These are phyloP conservation scores for Penicillium malachiteum DNA, from an alignment of 495 filamentous ascomycete genomes.

Conservation along the genomic window DNA sequence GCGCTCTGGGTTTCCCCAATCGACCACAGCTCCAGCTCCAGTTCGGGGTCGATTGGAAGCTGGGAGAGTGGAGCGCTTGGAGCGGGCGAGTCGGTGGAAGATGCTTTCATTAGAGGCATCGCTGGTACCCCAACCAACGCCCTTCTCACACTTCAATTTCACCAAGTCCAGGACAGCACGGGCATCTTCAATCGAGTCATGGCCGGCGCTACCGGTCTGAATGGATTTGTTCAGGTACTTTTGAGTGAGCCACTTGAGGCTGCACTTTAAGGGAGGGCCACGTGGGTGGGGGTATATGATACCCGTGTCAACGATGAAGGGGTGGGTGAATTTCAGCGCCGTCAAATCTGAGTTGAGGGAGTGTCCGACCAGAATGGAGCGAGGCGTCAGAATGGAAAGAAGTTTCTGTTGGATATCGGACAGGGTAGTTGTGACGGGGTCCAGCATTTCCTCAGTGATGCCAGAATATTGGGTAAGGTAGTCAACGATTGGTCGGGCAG, in stretches of 20 bases:
- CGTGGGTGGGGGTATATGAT: constrained; percentile 81
- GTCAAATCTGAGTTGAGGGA: constrained; percentile 87
- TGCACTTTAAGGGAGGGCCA: constrained; percentile 68
- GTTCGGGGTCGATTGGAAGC: constrained; percentile 48
- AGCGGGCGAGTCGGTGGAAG: constrained; percentile 74
- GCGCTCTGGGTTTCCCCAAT: constrained; percentile 79
- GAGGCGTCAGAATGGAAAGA: constrained; percentile 67
- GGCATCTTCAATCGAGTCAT: constrained; percentile 91
- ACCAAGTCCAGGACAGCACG: constrained; percentile 86
- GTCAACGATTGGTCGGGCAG: constrained; percentile 76
- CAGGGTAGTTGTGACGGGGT: constrained; percentile 78
- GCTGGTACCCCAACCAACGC: constrained; percentile 74
- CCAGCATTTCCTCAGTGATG: constrained; percentile 81
- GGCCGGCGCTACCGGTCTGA: constrained; percentile 75
- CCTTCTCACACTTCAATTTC: constrained; percentile 92
- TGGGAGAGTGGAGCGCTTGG: constrained; percentile 19
- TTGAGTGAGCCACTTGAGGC: constrained; percentile 79
- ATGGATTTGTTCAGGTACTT: constrained; percentile 82
- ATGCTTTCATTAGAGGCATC: constrained; percentile 78
- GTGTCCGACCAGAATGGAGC: constrained; percentile 83
- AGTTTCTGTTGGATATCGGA: constrained; percentile 78
- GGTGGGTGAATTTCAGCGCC: constrained; percentile 82
- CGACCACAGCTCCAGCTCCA: constrained; percentile 71
- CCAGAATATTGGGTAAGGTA: constrained; percentile 89
- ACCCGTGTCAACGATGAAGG: constrained; percentile 87